A percentile compares a stretch with the other conserved stretches of the same genome.
Evolutionary conservation across 2,329 filamentous ascomycete species (phyloP).

Genomic region (Colletotrichum navitas): DNA sequence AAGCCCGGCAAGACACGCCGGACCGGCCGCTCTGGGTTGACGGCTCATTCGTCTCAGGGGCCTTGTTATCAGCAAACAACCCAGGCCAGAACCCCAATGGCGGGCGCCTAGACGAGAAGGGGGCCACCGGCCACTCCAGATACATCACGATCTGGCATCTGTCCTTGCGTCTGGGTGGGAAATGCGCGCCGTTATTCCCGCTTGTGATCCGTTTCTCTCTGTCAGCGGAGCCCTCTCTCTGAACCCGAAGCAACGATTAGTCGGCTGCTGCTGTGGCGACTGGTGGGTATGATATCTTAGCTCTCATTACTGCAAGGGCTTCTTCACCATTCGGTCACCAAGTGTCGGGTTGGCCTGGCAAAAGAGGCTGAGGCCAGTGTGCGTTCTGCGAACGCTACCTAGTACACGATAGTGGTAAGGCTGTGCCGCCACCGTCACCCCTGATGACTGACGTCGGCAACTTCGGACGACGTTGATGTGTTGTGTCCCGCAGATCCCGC

Average conservation of each 20-base stretch:
- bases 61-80: not conserved
- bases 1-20: not conserved
- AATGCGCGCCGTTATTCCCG: constrained; percentile 12
- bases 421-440: constrained; percentile 14
- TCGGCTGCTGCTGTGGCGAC: constrained; percentile 23
- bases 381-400: constrained; percentile 5
- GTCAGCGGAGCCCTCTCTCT: constrained; percentile 23
- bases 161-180: not conserved
- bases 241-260: constrained; percentile 12
- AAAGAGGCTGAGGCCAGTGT: constrained; percentile 9
- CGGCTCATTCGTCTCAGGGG: constrained; percentile 7
- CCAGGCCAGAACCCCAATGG: constrained; percentile 8
- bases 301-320: not conserved
- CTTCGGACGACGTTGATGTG: constrained; percentile 22
- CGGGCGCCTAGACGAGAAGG: constrained; percentile 25
- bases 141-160: constrained; percentile 12
- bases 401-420: constrained; percentile 2
- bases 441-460: constrained; percentile 9
- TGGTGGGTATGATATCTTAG: not conserved
- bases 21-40: constrained; percentile 6
- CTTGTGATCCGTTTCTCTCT: not conserved
- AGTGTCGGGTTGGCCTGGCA: not conserved
- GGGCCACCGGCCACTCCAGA: not conserved
- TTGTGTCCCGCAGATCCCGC: constrained; percentile 11
- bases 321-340: not conserved